A percentile compares a stretch with the other conserved stretches of the same genome.
Evolutionary conservation across 169 alveolate species (phyloP).

Genomic region (Eimeria acervulina): DNA sequence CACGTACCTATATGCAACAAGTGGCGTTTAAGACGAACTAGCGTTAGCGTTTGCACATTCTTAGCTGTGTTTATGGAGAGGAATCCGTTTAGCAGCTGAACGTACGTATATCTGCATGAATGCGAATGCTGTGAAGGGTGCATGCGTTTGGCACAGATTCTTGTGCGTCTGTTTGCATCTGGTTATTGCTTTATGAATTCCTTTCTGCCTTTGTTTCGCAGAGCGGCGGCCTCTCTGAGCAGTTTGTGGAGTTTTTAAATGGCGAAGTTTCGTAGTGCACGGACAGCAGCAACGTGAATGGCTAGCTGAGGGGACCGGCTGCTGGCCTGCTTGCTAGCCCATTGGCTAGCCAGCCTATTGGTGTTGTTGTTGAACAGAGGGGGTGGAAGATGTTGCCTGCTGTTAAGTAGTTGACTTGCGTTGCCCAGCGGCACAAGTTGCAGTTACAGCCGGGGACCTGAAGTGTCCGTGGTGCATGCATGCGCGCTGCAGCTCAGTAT

Average conservation of each 20-base stretch:
- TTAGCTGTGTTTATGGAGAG: neutral
- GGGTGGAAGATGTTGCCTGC: neutral
- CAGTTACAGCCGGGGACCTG: neutral
- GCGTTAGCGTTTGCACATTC: neutral
- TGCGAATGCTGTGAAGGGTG: neutral
- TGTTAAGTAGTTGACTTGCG: neutral
- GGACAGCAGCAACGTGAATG: neutral
- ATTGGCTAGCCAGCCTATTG: neutral
- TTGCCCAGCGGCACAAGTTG: slow-evolving; percentile 24
- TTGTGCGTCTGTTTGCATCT: neutral
- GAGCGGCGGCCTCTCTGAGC: slow-evolving; percentile 70
- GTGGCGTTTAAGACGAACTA: neutral
- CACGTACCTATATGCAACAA: neutral
- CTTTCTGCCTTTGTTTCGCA: neutral
- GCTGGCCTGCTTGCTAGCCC: neutral
- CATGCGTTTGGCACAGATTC: neutral
- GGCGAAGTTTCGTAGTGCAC: slow-evolving; percentile 29
- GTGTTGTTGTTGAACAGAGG: neutral
- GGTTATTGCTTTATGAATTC: neutral
- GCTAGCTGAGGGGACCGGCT: neutral
- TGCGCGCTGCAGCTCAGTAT: neutral
- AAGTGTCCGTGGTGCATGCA: neutral
- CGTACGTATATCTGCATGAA: neutral
- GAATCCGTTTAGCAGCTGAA: neutral
- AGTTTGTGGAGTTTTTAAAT: slow-evolving; percentile 61